Evolutionary conservation across 129 eudicot species (phyloP).

Genomic region (Silybum marianum): DNA sequence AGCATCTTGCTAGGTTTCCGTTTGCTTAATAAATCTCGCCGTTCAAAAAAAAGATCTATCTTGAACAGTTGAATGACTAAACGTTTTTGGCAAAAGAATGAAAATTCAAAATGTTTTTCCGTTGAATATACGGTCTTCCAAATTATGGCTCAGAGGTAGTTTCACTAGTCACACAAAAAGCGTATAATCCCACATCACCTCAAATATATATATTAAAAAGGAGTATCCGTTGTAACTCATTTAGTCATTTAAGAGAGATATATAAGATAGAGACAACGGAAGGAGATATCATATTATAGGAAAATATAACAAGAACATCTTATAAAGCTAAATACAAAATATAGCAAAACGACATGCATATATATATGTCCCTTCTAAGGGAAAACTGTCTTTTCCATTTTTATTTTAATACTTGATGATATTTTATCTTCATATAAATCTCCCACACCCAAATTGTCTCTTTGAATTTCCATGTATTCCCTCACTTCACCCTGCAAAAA

Average conservation of each 20-base stretch:
- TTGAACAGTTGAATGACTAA: too few species aligned
- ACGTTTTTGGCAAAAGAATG: too few species aligned
- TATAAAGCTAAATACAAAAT: neutral
- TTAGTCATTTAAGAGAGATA: neutral
- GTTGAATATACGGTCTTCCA: too few species aligned
- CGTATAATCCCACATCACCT: too few species aligned
- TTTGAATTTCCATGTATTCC: neutral
- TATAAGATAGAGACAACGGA: neutral
- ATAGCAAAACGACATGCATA: neutral
- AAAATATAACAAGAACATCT: neutral
- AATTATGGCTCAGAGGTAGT: too few species aligned
- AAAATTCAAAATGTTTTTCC: too few species aligned
- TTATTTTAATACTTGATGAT: neutral
- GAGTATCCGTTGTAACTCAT: too few species aligned
- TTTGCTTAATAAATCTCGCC: too few species aligned
- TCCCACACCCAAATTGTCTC: neutral
- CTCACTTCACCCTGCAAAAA: conserved; percentile 1
- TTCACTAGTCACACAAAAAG: too few species aligned
- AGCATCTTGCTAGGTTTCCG: too few species aligned
- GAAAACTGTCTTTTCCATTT: neutral
- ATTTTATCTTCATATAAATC: neutral
- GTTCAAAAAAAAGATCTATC: too few species aligned
- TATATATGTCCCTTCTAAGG: neutral
- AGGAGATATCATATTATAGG: neutral
- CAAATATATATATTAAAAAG: too few species aligned